Conservation (phyloP, 176 grass and related monocot genomes). For the sorghum (Sorghum bicolor) region DNA sequence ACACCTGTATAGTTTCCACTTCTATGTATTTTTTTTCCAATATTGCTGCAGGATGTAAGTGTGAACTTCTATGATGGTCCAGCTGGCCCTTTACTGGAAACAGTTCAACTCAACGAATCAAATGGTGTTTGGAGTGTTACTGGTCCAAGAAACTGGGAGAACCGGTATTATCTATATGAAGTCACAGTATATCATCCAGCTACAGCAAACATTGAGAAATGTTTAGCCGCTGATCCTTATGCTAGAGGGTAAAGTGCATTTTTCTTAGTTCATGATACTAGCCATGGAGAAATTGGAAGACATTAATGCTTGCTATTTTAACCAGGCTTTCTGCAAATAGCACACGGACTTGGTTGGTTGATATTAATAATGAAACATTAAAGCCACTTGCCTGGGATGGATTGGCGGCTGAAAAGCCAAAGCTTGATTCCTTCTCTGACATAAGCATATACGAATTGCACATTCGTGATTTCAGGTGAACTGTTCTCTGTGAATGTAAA, state of each 20-base stretch:
- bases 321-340: constrained; percentile 77
- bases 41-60: constrained; percentile 58
- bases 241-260: constrained; percentile 67
- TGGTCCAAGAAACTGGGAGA: constrained; percentile 75
- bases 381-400: constrained; percentile 75
- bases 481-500: background rate
- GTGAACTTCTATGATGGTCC: constrained; percentile 66
- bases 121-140: constrained; percentile 76
- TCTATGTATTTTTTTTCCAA: background rate
- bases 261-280: constrained; percentile 14
- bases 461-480: constrained; percentile 93
- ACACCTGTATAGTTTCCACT: background rate
- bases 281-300: background rate
- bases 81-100: constrained; percentile 41
- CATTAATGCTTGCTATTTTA: constrained; percentile 25
- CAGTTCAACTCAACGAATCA: constrained; percentile 54
- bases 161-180: constrained; percentile 83
- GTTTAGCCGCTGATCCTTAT: constrained; percentile 72
- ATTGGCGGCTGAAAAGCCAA: constrained; percentile 72
- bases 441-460: constrained; percentile 95
- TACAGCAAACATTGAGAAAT: constrained; percentile 51
- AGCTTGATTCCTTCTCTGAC: constrained; percentile 78
- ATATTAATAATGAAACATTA: constrained; percentile 60
- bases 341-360: constrained; percentile 64
- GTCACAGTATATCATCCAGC: constrained; percentile 71